These are phyloP conservation scores for Fusarium torulosum DNA, from an alignment of 2,329 filamentous ascomycete species.

Conservation along the genomic window DNA sequence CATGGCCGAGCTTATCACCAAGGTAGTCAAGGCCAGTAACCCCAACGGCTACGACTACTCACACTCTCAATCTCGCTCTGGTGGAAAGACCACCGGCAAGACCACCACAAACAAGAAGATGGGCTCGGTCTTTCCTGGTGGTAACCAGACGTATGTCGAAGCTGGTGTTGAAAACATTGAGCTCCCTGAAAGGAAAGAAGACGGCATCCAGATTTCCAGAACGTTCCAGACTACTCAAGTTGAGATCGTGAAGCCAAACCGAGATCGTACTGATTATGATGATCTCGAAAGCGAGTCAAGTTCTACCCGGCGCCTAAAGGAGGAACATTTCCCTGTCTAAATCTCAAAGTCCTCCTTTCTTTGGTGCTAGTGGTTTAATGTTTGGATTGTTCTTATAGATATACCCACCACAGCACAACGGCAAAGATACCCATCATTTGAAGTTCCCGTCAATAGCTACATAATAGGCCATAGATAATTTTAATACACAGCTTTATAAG, in stretches of 20 bases:
- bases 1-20: slow-evolving; percentile 65
- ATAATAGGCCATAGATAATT: slow-evolving; percentile 19
- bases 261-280: slow-evolving; percentile 38
- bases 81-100: slow-evolving; percentile 36
- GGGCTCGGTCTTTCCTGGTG: slow-evolving; percentile 39
- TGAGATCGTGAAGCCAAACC: slow-evolving; percentile 29
- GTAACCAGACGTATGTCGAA: slow-evolving; percentile 41
- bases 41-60: slow-evolving; percentile 46
- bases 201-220: slow-evolving; percentile 45
- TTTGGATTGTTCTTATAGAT: background rate
- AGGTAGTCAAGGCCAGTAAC: slow-evolving; percentile 51
- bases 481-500: slow-evolving; percentile 1
- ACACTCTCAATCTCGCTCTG: slow-evolving; percentile 35
- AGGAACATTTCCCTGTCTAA: slow-evolving; percentile 34
- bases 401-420: background rate
- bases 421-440: no score
- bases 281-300: slow-evolving; percentile 47
- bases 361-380: no score
- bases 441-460: background rate
- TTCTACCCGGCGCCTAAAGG: slow-evolving; percentile 43
- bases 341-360: background rate
- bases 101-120: slow-evolving; percentile 27
- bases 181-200: slow-evolving; percentile 27
- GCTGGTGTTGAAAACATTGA: slow-evolving; percentile 41
- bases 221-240: slow-evolving; percentile 46